Base-by-base conservation (phyloP, 2,329 filamentous ascomycete species). In the Monosporascus sp. region DNA sequence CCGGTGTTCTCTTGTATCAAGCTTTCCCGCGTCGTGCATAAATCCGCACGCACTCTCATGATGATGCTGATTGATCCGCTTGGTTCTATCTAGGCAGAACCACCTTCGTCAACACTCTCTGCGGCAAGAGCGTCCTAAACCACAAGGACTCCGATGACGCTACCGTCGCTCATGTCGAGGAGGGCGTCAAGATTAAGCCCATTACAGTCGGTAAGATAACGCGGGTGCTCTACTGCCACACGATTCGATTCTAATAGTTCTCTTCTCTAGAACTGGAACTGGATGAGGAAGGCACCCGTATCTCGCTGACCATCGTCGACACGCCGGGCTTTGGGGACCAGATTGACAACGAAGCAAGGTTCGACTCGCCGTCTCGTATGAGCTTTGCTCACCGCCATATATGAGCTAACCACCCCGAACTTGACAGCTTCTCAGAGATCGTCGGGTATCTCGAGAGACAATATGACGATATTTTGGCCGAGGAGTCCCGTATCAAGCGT, bases 401-500 rank as follows among this genome's bases (percentile, higher is more conserved):
- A 34, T 36, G 7, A 31, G 26, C 26, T 46, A 27, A 43, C 59
- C 27, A 19, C 2, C 40, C 3, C 11, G 27, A 20, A 27, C 9
- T 19, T 20, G 36, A 49, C 63, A 96, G 91, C 79, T 99, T 99
- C 74, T 88, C 88, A 66, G 94, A 97, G 76, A 99, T 99, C 68
- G 92, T 96, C 64, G 93, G 92, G 64, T 97, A 96, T 77, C 90
- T 99, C 68, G 94, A 99, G 83, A 86, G 93, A 78, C 93, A 99
- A 85, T 97, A 97, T 76, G 94, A 99, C 76, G 92, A 97, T 73
- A 97, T 99, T 81, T 84, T 99, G 66, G 93, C 94, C 59, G 93
- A 97, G 79, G 94, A 99, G 80, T 97, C 94, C 68, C 91, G 94
- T 81, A 99, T 99, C 83, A 99, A 99, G 90, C 94, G 94, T 91